Base-by-base conservation (phyloP, 1,284 basidiomycete species). In the Ceratobasidium sp. region DNA sequence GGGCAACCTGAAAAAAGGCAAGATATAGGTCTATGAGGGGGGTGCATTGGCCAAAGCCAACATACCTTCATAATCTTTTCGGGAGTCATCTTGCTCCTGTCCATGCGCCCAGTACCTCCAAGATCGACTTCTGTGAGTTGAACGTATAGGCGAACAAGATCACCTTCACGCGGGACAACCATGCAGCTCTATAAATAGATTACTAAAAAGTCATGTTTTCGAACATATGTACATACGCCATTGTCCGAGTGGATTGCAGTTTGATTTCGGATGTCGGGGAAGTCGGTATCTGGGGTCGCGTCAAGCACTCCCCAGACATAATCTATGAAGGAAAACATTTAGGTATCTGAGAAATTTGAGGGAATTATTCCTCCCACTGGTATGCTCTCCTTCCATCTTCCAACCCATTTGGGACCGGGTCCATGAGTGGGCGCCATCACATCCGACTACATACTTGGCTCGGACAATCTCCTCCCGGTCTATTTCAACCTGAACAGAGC, bases 371-470 rank as follows among this genome's bases (percentile, higher is more conserved):
- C 5, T 14, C 78, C 59, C 50, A 85, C 86, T 84, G 1, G 90
- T 90, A 76, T 91, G 89, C 78, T 92, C 91, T 21, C 92, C 92
- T 74, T 92, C 87, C 89, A 93, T 90, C 1, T 83, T 78, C 53
- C 93, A 89, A 2, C 85, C 85, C n/a, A 92, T 81, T 1, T 82
- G 76, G 74, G 89, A 89, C 34, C 92, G 85, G 5, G 92, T 90
- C 92, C 91, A 94, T 1, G 91, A 92, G 80, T 93, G 92, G 0
- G 92, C 92, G n/a, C 90, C 89, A 78, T 91, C 89, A 28, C 85
- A 82, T 1, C 89, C 89, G 50, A 91, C 82, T 2, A 90, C 85
- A 72, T 85, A 90, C 77, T 86, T 88, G 6, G 89, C 86, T 73
- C 83, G 79, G 4, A 88, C 84, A 14, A 83, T 79, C 76, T 88